Conservation (phyloP, 805 yeast genomes). For the Ogataea salicorniae region DNA sequence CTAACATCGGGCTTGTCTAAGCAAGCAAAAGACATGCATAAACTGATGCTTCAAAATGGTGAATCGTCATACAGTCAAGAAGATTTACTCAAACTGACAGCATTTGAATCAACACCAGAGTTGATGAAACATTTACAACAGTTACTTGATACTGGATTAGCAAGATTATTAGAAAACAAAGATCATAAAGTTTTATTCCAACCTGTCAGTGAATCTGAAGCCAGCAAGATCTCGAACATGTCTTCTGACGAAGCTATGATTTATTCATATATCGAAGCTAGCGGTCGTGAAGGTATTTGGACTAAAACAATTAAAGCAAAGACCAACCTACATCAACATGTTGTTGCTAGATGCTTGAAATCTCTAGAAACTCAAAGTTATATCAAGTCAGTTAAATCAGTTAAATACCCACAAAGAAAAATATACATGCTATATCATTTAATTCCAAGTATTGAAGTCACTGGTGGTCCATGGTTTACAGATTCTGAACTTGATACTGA, state of each 20-base stretch:
- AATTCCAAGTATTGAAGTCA: conserved; percentile 92
- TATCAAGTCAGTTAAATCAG: conserved; percentile 86
- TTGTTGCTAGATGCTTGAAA: conserved; percentile 80
- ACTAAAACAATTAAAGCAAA: conserved; percentile 84
- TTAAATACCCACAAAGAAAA: conserved; percentile 86
- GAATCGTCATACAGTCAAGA: conserved; percentile 57
- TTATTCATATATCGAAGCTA: conserved; percentile 84
- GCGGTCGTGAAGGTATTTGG: conserved; percentile 96
- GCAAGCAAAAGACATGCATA: conserved; percentile 53
- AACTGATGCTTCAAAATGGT: conserved; percentile 50
- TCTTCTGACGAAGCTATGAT: conserved; percentile 83
- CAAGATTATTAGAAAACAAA: conserved; percentile 65
- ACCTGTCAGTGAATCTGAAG: conserved; percentile 69
- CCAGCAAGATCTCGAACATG: conserved; percentile 74
- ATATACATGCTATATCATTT: conserved; percentile 92
- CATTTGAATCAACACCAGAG: conserved; percentile 35
- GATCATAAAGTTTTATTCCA: conserved; percentile 62
- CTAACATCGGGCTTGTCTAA: conserved; percentile 1
- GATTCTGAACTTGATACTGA: conserved; percentile 93
- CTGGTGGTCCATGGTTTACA: conserved; percentile 99
- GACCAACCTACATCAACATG: conserved; percentile 86
- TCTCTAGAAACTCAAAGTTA: conserved; percentile 72
- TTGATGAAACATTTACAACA: conserved; percentile 42
- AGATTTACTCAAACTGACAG: conserved; percentile 51
- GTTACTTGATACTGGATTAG: conserved; percentile 44